These are phyloP conservation scores for Fusarium scirpi DNA, from an alignment of 2,329 filamentous ascomycete species.

Conservation along the genomic window DNA sequence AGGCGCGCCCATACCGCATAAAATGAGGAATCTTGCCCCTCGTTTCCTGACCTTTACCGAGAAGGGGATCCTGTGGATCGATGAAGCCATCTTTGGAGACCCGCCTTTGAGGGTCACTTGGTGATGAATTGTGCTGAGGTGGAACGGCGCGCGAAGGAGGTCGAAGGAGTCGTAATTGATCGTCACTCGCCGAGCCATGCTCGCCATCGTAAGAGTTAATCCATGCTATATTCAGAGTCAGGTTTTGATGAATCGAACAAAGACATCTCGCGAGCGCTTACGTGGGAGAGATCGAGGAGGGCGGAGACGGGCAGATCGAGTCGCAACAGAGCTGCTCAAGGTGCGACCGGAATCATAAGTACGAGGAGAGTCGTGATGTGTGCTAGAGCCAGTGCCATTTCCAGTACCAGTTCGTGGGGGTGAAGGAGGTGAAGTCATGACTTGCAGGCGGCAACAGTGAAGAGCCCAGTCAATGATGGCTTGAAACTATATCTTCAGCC, in stretches of 20 bases:
- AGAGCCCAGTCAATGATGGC: slow-evolving; percentile 13
- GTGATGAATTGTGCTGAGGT: slow-evolving; percentile 58
- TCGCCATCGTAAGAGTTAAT: slow-evolving; percentile 61
- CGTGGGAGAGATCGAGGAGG: slow-evolving; percentile 47
- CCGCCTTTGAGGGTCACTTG: slow-evolving; percentile 55
- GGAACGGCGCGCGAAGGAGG: slow-evolving; percentile 55
- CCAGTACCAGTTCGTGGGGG: slow-evolving; percentile 42
- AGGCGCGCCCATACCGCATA: slow-evolving; percentile 61
- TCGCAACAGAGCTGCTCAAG: slow-evolving; percentile 37
- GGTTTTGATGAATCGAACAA: slow-evolving; percentile 2
- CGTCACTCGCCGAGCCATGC: slow-evolving; percentile 54
- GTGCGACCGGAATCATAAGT: slow-evolving; percentile 41
- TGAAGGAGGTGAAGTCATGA: slow-evolving; percentile 46
- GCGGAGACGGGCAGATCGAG: slow-evolving; percentile 35
- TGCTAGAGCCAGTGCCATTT: slow-evolving; percentile 37
- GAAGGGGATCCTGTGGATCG: slow-evolving; percentile 55
- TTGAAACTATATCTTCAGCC: slow-evolving; percentile 29
- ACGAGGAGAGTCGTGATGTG: slow-evolving; percentile 37
- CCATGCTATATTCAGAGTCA: slow-evolving; percentile 54
- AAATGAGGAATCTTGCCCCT: slow-evolving; percentile 59
- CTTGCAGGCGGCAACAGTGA: slow-evolving; percentile 22
- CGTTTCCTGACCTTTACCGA: slow-evolving; percentile 51
- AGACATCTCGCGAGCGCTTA: slow-evolving; percentile 22
- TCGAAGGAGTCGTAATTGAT: slow-evolving; percentile 55
- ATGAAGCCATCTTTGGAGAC: slow-evolving; percentile 63